A percentile compares a stretch with the other conserved stretches of the same genome.
Evolutionary conservation across 2,329 filamentous ascomycete genomes (phyloP).

Genomic region (Scedosporium apiospermum): DNA sequence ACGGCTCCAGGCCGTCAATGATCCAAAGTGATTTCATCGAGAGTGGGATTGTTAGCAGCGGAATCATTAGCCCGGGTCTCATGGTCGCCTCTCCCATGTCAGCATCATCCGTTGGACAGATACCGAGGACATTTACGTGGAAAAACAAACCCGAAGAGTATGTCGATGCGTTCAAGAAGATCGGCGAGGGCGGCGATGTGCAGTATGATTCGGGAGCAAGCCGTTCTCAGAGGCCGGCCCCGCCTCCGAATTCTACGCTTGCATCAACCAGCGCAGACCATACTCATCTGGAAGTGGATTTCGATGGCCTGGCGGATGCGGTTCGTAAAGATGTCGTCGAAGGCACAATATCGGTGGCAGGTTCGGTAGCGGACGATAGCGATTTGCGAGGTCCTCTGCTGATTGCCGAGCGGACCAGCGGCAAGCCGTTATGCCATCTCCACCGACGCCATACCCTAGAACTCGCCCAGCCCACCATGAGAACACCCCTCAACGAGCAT

Average conservation of each 20-base stretch:
- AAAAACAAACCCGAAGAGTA: constrained; percentile 56
- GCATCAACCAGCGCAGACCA: neutral
- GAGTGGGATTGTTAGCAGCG: neutral
- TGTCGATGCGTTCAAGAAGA: constrained; percentile 16
- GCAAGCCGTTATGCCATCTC: constrained; percentile 37
- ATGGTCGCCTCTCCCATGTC: constrained; percentile 17
- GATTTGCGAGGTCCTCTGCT: constrained; percentile 47
- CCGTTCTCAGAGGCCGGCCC: neutral
- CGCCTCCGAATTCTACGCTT: neutral
- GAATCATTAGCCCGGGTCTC: constrained; percentile 11
- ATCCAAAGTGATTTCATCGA: constrained; percentile 38
- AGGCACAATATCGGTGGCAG: constrained; percentile 43
- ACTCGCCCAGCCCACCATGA: constrained; percentile 19
- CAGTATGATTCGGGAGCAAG: neutral
- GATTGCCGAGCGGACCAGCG: constrained; percentile 35
- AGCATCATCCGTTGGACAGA: constrained; percentile 10
- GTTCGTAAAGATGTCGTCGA: constrained; percentile 31
- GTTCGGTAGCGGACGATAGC: constrained; percentile 48
- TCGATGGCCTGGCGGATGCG: constrained; percentile 26
- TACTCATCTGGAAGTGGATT: neutral
- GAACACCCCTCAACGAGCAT: constrained; percentile 38
- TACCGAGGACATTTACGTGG: constrained; percentile 46
- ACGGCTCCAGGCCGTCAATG: constrained; percentile 40
- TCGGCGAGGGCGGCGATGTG: constrained; percentile 19
- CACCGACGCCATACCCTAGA: constrained; percentile 54